phyloP scores from a whole-genome alignment of 768 basidiomycete species.

The Termitomyces sp. region DNA sequence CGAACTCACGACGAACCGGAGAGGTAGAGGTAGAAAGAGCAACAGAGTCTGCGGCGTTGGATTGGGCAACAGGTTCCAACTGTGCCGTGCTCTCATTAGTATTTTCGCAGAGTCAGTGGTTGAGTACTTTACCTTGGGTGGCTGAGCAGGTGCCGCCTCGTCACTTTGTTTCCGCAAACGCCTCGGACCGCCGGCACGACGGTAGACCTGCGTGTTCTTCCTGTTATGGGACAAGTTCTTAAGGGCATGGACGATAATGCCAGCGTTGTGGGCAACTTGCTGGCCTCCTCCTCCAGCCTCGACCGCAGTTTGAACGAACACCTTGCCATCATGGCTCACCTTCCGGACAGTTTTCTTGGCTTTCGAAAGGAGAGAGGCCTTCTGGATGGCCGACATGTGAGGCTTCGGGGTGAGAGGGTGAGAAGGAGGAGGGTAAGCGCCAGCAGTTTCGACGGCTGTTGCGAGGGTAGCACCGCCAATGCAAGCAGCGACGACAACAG shows the following conservation, averaged over 20 bases:
- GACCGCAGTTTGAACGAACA: background rate
- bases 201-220: background rate
- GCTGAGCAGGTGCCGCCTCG: background rate
- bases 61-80: background rate
- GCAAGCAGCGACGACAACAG: constrained; percentile 11
- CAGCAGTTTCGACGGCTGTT: background rate
- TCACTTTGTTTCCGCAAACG: background rate
- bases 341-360: background rate
- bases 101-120: background rate
- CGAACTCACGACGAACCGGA: background rate
- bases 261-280: background rate
- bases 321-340: background rate
- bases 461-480: constrained; percentile 12
- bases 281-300: background rate
- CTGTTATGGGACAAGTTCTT: background rate
- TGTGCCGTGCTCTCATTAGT: background rate
- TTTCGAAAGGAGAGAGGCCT: background rate
- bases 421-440: background rate
- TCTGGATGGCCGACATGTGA: too few relatives aligned
- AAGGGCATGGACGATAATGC: background rate
- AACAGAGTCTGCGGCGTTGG: too few relatives aligned
- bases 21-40: background rate
- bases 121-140: background rate
- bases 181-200: background rate
- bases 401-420: background rate